Evolutionary conservation across 1,284 basidiomycete species (phyloP).

Genomic region (Sparassis latifolia): DNA sequence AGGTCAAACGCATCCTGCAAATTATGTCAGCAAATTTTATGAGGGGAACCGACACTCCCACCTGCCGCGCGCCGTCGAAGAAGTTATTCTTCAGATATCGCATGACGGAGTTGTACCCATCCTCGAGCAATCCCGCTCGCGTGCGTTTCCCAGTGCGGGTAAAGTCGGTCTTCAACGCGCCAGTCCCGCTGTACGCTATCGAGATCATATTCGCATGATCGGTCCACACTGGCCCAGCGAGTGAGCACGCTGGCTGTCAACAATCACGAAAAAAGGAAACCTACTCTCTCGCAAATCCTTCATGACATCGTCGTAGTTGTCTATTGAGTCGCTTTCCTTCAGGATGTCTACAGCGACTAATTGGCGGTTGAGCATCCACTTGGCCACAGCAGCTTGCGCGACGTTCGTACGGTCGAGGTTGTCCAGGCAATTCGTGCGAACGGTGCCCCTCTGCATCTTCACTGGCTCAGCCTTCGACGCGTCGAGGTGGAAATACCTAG

Average conservation of each 20-base stretch:
- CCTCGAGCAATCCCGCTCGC: slow-evolving; percentile 73
- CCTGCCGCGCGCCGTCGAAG: slow-evolving; percentile 91
- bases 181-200: slow-evolving; percentile 91
- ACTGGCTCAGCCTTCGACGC: slow-evolving; percentile 38
- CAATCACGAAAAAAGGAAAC: slow-evolving; percentile 23
- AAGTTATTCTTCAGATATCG: slow-evolving; percentile 97
- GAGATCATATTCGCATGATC: slow-evolving; percentile 94
- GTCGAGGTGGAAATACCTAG: slow-evolving; percentile 72
- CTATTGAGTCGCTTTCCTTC: slow-evolving; percentile 61
- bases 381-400: slow-evolving; percentile 84
- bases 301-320: slow-evolving; percentile 75
- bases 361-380: slow-evolving; percentile 80
- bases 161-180: slow-evolving; percentile 95
- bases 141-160: slow-evolving; percentile 91
- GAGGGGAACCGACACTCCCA: slow-evolving; percentile 24
- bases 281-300: slow-evolving; percentile 84
- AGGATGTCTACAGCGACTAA: slow-evolving; percentile 70
- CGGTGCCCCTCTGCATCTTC: slow-evolving; percentile 56
- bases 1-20: slow-evolving; percentile 88
- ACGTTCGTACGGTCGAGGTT: slow-evolving; percentile 97
- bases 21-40: slow-evolving; percentile 5
- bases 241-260: background rate
- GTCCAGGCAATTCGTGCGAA: slow-evolving; percentile 92
- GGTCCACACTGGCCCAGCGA: slow-evolving; percentile 80
- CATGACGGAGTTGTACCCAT: slow-evolving; percentile 82